Base-by-base conservation (phyloP, 2,329 filamentous ascomycete genomes). In the Beauveria sp. region DNA sequence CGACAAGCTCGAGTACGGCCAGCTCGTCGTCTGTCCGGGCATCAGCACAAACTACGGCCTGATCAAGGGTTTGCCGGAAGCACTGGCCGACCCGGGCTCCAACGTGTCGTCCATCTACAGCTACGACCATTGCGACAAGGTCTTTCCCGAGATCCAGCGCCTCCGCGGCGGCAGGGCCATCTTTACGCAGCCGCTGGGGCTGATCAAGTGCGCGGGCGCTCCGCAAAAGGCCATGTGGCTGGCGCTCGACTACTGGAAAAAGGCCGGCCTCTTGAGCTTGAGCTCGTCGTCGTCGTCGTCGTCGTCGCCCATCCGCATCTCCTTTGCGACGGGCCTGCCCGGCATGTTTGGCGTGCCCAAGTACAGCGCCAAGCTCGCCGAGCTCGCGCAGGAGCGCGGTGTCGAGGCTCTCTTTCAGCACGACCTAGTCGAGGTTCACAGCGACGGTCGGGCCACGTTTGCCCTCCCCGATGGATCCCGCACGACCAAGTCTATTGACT, bases 141-240 rank as follows among this genome's bases (percentile, higher is more conserved):
- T 79, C 7, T 82, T 79, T 66, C 66, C 67, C 34, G 77, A 72
- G 1, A 75, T 85, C n/a, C 65, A 80, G 62, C 76, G 72, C 24
- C 72, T 85, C 20, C 66, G 74, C 6, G 75, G 76, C 62, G 83
- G 83, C 3, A 72, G 67, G 4, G 83, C 83, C 44, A 77, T 86
- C 64, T 86, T 86, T 73, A 85, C 82, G 1, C 83, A 84, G 64
- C 83, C 83, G 2, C 75, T 79, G 1, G 82, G 83, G 47, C 73
- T 79, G 5, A 75, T 86, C 70, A 85, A 85, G 70, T 85, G 83
- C 64, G 83, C 83, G 2, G 83, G 83, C 47, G 83, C 82, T 2
- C 83, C 83, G 14, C 83, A 86, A 64, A 86, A 86, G 71, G 73
- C 79, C 66, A 80, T 86, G 81, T 86, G 83, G 83, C 76, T 86